Conservation (phyloP, 2,329 filamentous ascomycete species). For the Endocalyx cinctus region DNA sequence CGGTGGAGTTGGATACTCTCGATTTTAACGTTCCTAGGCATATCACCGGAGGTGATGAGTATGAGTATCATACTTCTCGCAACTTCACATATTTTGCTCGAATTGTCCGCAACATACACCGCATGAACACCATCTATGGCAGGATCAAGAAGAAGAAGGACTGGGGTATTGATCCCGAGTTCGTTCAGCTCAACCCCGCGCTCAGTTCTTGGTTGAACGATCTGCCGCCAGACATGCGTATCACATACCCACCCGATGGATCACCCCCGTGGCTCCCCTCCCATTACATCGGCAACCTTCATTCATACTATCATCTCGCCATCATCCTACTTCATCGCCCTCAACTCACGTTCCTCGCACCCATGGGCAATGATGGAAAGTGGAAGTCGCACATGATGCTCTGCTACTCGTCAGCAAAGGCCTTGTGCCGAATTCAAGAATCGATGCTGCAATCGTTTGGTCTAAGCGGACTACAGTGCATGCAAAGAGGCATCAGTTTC, state of each 20-base stretch:
- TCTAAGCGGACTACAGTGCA: constrained; percentile 76
- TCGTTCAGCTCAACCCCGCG: constrained; percentile 73
- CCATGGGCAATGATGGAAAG: constrained; percentile 61
- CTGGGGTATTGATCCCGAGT: constrained; percentile 82
- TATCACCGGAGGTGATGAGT: constrained; percentile 63
- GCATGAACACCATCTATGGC: constrained; percentile 71
- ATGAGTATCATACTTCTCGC: constrained; percentile 72
- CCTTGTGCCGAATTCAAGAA: constrained; percentile 82
- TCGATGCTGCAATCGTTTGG: constrained; percentile 73
- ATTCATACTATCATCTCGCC: constrained; percentile 81
- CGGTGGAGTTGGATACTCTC: constrained; percentile 69
- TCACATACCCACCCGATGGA: constrained; percentile 73
- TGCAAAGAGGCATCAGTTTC: constrained; percentile 93
- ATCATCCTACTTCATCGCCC: constrained; percentile 85
- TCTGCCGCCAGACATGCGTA: constrained; percentile 71
- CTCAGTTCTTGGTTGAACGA: constrained; percentile 72
- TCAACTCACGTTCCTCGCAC: constrained; percentile 74
- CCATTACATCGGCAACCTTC: constrained; percentile 83
- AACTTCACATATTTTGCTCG: constrained; percentile 80
- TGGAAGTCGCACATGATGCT: constrained; percentile 88
- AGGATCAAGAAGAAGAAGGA: constrained; percentile 69
- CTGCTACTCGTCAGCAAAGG: constrained; percentile 80
- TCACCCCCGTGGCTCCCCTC: constrained; percentile 80
- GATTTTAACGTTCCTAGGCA: constrained; percentile 66
- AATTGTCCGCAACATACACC: constrained; percentile 71